Percentiles rank a stretch among this genome's conserved stretches.
Conservation (phyloP, 2,329 filamentous ascomycete genomes). For the Pseudogymnoascus sp. region DNA sequence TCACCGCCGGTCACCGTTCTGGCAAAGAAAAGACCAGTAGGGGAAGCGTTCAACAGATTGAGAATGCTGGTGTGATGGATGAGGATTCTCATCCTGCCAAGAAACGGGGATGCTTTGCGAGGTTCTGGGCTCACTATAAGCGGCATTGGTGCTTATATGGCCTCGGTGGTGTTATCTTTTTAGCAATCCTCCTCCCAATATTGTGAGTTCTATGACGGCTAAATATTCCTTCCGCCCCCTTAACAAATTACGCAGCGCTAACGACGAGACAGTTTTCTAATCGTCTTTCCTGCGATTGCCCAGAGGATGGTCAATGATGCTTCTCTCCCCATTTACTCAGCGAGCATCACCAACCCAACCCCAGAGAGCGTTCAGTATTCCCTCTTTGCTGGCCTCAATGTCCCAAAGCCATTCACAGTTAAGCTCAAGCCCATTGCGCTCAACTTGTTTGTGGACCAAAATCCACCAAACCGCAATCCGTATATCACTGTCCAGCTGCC, state of each 20-base stretch:
- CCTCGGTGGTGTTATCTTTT: slow-evolving; percentile 28
- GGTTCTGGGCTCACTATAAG: slow-evolving; percentile 28
- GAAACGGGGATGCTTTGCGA: slow-evolving; percentile 10
- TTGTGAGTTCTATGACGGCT: neutral
- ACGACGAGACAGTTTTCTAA: slow-evolving; percentile 27
- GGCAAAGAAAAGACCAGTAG: neutral
- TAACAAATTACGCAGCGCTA: neutral
- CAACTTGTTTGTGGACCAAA: slow-evolving; percentile 28
- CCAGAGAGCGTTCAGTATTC: slow-evolving; percentile 28
- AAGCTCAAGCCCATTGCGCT: slow-evolving; percentile 30
- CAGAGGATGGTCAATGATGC: slow-evolving; percentile 32
- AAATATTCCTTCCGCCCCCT: neutral
- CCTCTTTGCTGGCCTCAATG: slow-evolving; percentile 28
- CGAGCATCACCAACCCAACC: slow-evolving; percentile 28
- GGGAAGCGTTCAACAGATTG: neutral
- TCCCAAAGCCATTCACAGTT: slow-evolving; percentile 30
- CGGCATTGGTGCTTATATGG: slow-evolving; percentile 33
- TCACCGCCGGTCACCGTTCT: neutral
- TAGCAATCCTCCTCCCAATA: slow-evolving; percentile 31
- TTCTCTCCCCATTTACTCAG: slow-evolving; percentile 29
- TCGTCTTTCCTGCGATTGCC: slow-evolving; percentile 33
- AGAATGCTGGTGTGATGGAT: neutral
- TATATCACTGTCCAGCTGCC: slow-evolving; percentile 21
- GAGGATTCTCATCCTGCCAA: neutral
- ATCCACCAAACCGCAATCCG: slow-evolving; percentile 21